Percentiles rank a stretch among this genome's conserved stretches.
These are phyloP conservation scores for Kalanchoe fedtschenkoi DNA, from an alignment of 164 flowering plant genomes.

Conservation along the genomic window DNA sequence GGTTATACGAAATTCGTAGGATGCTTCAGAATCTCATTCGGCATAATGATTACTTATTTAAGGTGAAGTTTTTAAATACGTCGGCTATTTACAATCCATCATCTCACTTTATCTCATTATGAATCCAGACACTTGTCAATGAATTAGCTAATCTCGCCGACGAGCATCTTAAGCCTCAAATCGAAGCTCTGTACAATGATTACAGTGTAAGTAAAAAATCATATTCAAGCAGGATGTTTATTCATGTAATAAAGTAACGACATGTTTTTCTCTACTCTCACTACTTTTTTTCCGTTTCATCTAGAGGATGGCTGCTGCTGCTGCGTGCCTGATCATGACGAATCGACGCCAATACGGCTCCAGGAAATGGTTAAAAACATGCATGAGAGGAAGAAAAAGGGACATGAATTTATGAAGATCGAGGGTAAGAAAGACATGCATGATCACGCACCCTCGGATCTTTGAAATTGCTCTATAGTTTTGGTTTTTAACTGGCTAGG, in stretches of 20 bases:
- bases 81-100: background rate
- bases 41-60: slow-evolving; percentile 39
- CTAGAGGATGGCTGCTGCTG: slow-evolving; percentile 2
- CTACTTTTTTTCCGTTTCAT: background rate
- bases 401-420: slow-evolving; percentile 2
- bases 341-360: background rate
- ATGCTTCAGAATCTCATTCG: slow-evolving; percentile 47
- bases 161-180: slow-evolving; percentile 14
- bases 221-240: too few species aligned
- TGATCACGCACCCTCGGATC: too few species aligned
- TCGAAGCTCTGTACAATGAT: slow-evolving; percentile 30
- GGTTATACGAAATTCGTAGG: slow-evolving; percentile 51
- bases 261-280: background rate
- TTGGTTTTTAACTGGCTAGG: too few species aligned
- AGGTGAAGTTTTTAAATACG: slow-evolving; percentile 22
- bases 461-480: background rate
- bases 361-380: background rate
- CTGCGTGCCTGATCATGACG: background rate
- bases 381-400: slow-evolving; percentile 1
- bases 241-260: too few species aligned
- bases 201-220: slow-evolving; percentile 40
- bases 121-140: slow-evolving; percentile 30
- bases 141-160: slow-evolving; percentile 38
- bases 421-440: too few species aligned
- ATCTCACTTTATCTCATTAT: background rate